These are phyloP conservation scores for Cryptococcus depauperatus DNA, from an alignment of 1,284 basidiomycete species.

Conservation along the genomic window DNA sequence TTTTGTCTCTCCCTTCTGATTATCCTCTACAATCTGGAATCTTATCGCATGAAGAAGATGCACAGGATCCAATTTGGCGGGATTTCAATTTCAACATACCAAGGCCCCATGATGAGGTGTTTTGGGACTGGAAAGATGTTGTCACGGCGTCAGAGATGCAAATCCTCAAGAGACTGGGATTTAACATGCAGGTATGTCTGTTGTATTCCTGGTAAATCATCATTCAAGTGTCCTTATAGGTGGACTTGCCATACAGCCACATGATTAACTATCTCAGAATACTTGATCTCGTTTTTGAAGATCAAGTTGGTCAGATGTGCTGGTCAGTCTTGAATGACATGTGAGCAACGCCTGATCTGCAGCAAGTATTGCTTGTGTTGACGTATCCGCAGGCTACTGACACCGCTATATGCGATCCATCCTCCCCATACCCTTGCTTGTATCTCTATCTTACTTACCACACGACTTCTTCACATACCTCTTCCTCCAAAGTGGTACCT, in stretches of 20 bases:
- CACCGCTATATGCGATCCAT: slow-evolving; percentile 80
- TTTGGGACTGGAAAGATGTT: slow-evolving; percentile 50
- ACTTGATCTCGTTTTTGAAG: slow-evolving; percentile 61
- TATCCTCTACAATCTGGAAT: neutral
- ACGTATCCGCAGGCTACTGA: slow-evolving; percentile 59
- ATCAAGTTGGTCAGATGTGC: slow-evolving; percentile 63
- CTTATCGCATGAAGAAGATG: neutral
- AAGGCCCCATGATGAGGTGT: slow-evolving; percentile 37
- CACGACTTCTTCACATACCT: slow-evolving; percentile 59
- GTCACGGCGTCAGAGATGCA: slow-evolving; percentile 96
- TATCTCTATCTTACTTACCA: slow-evolving; percentile 69
- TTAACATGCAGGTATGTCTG: slow-evolving; percentile 56
- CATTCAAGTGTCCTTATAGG: slow-evolving; percentile 47
- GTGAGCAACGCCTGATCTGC: slow-evolving; percentile 45
- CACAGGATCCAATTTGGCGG: slow-evolving; percentile 16
- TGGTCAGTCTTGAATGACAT: slow-evolving; percentile 90
- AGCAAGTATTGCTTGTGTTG: neutral
- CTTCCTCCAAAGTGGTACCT: slow-evolving; percentile 80
- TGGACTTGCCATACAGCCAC: slow-evolving; percentile 86
- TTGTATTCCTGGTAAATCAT: neutral
- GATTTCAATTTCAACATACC: slow-evolving; percentile 36
- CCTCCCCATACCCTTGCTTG: slow-evolving; percentile 80
- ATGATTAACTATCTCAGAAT: slow-evolving; percentile 92
- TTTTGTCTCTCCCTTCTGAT: slow-evolving; percentile 29
- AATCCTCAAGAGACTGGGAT: slow-evolving; percentile 83